Conservation (phyloP, 2,329 filamentous ascomycete species). For the Scedosporium boydii region DNA sequence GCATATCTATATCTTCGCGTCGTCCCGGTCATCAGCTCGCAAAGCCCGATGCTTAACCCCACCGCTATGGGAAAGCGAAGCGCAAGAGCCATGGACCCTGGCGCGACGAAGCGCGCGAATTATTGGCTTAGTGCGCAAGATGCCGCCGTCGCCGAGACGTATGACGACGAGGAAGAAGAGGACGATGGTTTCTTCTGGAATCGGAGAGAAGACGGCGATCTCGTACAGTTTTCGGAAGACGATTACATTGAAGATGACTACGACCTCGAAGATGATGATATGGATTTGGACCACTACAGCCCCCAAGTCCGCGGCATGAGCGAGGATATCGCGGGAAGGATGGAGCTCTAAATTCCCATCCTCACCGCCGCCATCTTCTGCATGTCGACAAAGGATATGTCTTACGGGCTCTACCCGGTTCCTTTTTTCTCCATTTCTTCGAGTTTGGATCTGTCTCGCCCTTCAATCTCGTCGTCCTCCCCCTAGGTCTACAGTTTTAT, state of each 20-base stretch:
- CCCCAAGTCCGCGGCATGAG: conserved; percentile 45
- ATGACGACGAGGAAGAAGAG: conserved; percentile 37
- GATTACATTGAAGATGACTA: conserved; percentile 38
- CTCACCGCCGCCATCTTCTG: not conserved
- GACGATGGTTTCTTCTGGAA: conserved; percentile 47
- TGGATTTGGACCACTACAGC: conserved; percentile 27
- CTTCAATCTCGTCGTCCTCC: not conserved
- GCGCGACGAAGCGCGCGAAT: conserved; percentile 57
- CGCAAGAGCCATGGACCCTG: not conserved
- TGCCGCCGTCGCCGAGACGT: conserved; percentile 35
- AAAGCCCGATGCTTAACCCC: conserved; percentile 40
- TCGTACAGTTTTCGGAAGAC: conserved; percentile 43
- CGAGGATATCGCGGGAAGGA: conserved; percentile 51
- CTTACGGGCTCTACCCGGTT: not conserved
- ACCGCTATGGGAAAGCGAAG: conserved; percentile 5
- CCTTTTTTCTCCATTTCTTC: not conserved
- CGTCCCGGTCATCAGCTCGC: conserved; percentile 64
- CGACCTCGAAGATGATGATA: conserved; percentile 32
- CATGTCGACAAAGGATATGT: not conserved
- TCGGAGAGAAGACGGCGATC: conserved; percentile 47
- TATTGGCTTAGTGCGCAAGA: conserved; percentile 76
- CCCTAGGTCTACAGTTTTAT: not conserved
- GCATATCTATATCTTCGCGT: conserved; percentile 89
- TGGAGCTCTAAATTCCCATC: conserved; percentile 43
- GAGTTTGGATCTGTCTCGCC: not conserved